These are phyloP conservation scores for Teratosphaeria epicoccoides DNA, from an alignment of 2,329 filamentous ascomycete genomes.

Conservation along the genomic window DNA sequence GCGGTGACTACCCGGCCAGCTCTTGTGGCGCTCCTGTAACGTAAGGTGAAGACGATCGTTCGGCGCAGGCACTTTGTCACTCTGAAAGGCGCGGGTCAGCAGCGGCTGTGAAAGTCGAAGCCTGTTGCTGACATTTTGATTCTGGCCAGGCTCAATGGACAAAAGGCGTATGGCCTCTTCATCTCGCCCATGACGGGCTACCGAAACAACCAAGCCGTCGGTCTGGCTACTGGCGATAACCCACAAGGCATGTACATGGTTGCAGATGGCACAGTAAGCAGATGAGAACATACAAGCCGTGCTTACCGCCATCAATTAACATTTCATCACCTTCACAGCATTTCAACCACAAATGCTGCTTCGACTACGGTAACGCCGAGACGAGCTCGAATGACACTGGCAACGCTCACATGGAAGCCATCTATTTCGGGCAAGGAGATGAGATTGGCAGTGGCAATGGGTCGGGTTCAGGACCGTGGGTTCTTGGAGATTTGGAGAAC, in stretches of 20 bases:
- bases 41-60: neutral
- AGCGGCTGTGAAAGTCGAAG: too few species aligned
- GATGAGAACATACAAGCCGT: conserved; percentile 23
- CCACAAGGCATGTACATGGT: conserved; percentile 52
- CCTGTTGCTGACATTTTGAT: too few species aligned
- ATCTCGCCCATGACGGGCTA: conserved; percentile 53
- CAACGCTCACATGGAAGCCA: conserved; percentile 57
- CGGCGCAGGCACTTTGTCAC: too few species aligned
- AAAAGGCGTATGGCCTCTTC: conserved; percentile 54
- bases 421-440: conserved; percentile 48
- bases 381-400: conserved; percentile 38
- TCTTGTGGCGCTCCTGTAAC: conserved; percentile 47
- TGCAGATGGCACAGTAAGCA: conserved; percentile 40
- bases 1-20: conserved; percentile 50
- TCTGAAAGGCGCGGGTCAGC: too few species aligned
- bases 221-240: conserved; percentile 45
- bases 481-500: conserved; percentile 61
- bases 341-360: conserved; percentile 36
- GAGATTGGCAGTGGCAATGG: conserved; percentile 46
- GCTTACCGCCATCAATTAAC: conserved; percentile 4
- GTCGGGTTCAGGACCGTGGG: conserved; percentile 50
- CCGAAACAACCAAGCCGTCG: conserved; percentile 45
- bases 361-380: conserved; percentile 36
- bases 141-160: conserved; percentile 23
- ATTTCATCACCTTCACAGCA: conserved; percentile 6